Conservation (phyloP, 139 green algal species). For the Chlamydomonas asymmetrica region DNA sequence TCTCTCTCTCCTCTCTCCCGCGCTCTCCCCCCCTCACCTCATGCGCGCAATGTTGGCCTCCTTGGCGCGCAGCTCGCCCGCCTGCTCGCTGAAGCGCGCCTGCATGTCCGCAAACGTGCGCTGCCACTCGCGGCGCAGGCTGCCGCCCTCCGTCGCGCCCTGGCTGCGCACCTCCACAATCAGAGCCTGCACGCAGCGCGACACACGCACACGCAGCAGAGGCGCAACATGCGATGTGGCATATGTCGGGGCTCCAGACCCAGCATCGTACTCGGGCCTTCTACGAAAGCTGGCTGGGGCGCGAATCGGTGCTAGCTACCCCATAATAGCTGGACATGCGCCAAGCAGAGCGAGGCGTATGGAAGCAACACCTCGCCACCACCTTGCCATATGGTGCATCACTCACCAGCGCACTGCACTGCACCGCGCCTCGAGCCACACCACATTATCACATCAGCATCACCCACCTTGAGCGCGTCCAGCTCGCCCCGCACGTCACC, state of each 20-base stretch:
- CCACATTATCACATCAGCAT: not conserved
- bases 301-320: not conserved
- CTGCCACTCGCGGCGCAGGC: constrained; percentile 26
- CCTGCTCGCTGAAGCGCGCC: constrained; percentile 22
- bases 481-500: constrained; percentile 1
- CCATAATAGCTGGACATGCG: not conserved
- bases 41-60: constrained; percentile 22
- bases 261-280: not conserved
- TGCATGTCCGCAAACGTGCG: constrained; percentile 28
- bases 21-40: no score
- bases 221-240: not conserved
- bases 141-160: constrained; percentile 13
- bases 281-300: no score
- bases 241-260: not conserved
- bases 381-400: not conserved
- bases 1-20: no score
- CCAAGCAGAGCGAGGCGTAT: not conserved
- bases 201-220: not conserved
- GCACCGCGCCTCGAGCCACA: not conserved
- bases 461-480: constrained; percentile 9
- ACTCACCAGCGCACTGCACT: not conserved
- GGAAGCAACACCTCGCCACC: not conserved
- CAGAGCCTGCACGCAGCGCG: not conserved
- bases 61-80: constrained; percentile 9
- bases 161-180: constrained; percentile 7